Conservation (phyloP, 1,284 basidiomycete genomes). For the Melampsora larici-populina region DNA sequence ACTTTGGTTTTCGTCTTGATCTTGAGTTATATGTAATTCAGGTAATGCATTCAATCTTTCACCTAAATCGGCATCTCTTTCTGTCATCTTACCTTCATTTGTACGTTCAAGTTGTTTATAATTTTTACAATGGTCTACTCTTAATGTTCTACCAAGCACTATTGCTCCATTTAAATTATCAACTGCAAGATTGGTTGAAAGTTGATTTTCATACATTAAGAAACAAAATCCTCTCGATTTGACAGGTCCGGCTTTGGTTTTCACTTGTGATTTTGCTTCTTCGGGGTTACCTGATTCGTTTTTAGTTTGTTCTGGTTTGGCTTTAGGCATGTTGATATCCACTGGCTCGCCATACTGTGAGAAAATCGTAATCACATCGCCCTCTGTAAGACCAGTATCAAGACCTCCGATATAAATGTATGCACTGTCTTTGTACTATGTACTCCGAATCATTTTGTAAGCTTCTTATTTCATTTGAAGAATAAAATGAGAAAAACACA, state of each 20-base stretch:
- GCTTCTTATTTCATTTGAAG: not conserved
- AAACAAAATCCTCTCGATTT: constrained; percentile 90
- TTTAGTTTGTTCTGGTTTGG: not conserved
- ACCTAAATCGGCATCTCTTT: constrained; percentile 60
- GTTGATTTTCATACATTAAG: constrained; percentile 98
- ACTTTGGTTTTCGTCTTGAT: constrained; percentile 61
- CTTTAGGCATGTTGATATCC: constrained; percentile 88
- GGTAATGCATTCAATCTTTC: constrained; percentile 37
- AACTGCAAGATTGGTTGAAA: constrained; percentile 90
- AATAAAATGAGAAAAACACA: not conserved
- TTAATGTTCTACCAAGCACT: constrained; percentile 76
- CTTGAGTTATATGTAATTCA: constrained; percentile 55
- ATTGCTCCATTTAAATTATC: constrained; percentile 96
- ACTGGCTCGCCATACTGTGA: constrained; percentile 98
- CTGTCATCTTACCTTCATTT: constrained; percentile 80
- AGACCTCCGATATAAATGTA: constrained; percentile 54
- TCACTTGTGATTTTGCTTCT: constrained; percentile 30
- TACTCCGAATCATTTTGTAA: not conserved
- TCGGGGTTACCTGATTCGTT: constrained; percentile 37
- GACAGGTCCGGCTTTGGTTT: constrained; percentile 70
- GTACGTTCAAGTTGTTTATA: constrained; percentile 83
- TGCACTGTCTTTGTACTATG: constrained; percentile 45
- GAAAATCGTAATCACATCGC: constrained; percentile 95
- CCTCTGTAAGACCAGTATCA: constrained; percentile 70
- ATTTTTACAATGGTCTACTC: constrained; percentile 86